Evolutionary conservation across 2,329 filamentous ascomycete genomes (phyloP), one percentile per base, ranked within the genome.

Genomic region (Leptographium wingfieldii): DNA sequence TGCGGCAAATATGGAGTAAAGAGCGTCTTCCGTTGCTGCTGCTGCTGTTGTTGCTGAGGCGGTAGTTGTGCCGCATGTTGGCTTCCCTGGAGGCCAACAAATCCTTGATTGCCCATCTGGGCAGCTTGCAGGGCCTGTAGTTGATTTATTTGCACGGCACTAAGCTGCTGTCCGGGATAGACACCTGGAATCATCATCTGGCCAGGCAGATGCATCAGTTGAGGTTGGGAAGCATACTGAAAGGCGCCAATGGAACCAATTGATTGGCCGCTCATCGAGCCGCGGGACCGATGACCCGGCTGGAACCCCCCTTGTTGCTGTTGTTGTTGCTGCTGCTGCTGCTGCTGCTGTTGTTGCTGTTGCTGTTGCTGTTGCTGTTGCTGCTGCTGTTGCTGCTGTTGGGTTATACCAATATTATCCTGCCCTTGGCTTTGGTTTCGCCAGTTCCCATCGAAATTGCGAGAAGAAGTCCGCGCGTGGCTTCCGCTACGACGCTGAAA

Each of bases 391-490:
- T 62, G 60, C 71, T 84, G 82, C 65, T 77, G 81, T 71, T 82
- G 86, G 25, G 49, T 29, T 6, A 19, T 9, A 71, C 58, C 67
- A 77, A 75, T 46, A 19, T 48, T 55, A 59, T 87, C 86, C 70
- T 90, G 88, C 65, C 84, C 83, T 65, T 81, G 78, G 65, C 69
- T 69, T 66, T 88, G 92, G 69, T 91, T 95, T 68, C 94, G 88
- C 94, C 94, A 99, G 74, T 99, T 99, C 68, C 92, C 86, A 66
- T 99, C 94, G 69, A 97, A 97, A 74, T 97, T 99, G 64, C 94
- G 85, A 29, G 94, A 99, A 12, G 83, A 83, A 38, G 86, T 87
- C 63, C 94, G 84, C 64, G 83, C 86, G 71, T 99, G 94, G 60
- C 90, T 87, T 51, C 87, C 88, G 60, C 89, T 84, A 67, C 89